Percentiles rank a stretch among this genome's conserved stretches.
These are phyloP conservation scores for Lepidium campestre DNA, from an alignment of 441 rosid genomes.

Conservation along the genomic window DNA sequence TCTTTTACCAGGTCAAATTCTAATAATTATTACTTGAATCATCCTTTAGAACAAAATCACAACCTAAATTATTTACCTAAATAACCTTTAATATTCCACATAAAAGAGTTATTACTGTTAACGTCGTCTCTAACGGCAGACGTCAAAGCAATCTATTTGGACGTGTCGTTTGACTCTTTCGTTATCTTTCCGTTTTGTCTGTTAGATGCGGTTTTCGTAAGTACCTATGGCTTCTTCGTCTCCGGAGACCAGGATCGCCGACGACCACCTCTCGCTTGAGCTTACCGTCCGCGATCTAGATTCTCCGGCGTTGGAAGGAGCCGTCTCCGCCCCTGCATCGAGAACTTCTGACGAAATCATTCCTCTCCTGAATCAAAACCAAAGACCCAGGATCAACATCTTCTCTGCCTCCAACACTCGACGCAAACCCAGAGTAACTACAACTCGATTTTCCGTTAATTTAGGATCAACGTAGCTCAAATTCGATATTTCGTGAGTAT, in stretches of 20 bases:
- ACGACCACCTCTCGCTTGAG: constrained; percentile 52
- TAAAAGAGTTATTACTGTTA: not conserved
- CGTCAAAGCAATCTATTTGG: not conserved
- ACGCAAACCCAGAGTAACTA: constrained; percentile 52
- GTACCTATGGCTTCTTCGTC: constrained; percentile 28
- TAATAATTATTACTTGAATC: too few relatives aligned
- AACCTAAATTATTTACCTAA: not conserved
- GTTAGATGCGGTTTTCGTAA: constrained; percentile 22
- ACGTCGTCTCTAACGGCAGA: constrained; percentile 16
- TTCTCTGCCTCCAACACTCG: constrained; percentile 61
- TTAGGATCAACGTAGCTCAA: not conserved
- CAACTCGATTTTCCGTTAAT: not conserved
- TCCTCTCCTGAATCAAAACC: constrained; percentile 55
- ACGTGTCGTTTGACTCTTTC: not conserved
- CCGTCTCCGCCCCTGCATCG: constrained; percentile 14
- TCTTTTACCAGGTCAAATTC: too few relatives aligned
- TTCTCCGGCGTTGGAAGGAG: constrained; percentile 24
- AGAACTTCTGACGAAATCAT: constrained; percentile 51
- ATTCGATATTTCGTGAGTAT: not conserved
- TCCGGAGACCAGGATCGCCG: constrained; percentile 18
- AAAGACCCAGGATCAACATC: constrained; percentile 69
- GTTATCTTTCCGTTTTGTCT: constrained; percentile 10
- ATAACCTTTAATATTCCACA: too few relatives aligned
- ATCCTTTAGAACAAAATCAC: too few relatives aligned
- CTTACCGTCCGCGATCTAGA: constrained; percentile 47